Evolutionary conservation across 352 stramenopile species (phyloP).

Genomic region (Phytophthora tubulina): DNA sequence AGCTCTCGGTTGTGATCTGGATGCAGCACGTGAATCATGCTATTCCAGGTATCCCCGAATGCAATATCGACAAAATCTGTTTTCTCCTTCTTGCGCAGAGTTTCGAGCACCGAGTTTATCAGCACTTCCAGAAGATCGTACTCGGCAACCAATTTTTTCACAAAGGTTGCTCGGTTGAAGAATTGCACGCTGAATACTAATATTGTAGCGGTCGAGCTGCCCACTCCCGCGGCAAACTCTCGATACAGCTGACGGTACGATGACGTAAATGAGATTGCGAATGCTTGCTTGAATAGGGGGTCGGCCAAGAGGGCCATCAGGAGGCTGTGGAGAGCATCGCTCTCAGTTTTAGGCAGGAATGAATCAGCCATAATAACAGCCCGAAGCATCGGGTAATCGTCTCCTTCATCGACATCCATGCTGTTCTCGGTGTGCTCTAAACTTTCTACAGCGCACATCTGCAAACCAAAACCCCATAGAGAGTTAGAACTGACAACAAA

Average conservation of each 20-base stretch:
- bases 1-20: constrained; percentile 45
- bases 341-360: constrained; percentile 82
- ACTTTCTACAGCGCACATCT: constrained; percentile 53
- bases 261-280: constrained; percentile 95
- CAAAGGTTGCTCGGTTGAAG: constrained; percentile 98
- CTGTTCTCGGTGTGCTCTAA: constrained; percentile 50
- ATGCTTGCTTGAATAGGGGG: constrained; percentile 96
- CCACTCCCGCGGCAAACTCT: constrained; percentile 79
- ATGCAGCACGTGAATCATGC: constrained; percentile 53
- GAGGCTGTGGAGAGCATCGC: constrained; percentile 91
- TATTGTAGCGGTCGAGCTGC: constrained; percentile 89
- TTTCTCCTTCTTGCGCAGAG: constrained; percentile 67
- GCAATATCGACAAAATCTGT: constrained; percentile 52
- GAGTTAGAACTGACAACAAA: neutral
- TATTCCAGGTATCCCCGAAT: constrained; percentile 60
- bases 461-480: neutral
- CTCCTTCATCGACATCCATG: constrained; percentile 50
- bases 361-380: constrained; percentile 88
- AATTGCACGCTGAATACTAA: constrained; percentile 97
- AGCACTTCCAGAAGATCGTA: constrained; percentile 82
- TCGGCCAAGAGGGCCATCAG: constrained; percentile 97
- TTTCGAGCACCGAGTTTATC: constrained; percentile 75
- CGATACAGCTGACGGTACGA: constrained; percentile 92
- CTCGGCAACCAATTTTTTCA: constrained; percentile 84
- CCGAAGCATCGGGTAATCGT: constrained; percentile 70